phyloP scores from a whole-genome alignment of 306 rosid genomes.

The Delonix regia region DNA sequence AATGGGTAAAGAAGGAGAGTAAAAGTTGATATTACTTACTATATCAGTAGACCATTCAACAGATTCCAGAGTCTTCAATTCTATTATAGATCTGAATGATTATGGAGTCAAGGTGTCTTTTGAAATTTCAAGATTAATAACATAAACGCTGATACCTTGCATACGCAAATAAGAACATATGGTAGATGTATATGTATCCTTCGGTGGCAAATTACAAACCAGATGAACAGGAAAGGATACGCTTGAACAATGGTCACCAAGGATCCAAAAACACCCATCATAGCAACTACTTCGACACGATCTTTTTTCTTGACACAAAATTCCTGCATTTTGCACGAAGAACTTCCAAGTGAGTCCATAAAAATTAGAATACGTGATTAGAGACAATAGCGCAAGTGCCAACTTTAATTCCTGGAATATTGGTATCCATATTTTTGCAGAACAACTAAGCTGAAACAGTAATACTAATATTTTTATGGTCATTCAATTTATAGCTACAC shows the following conservation, averaged over 20 bases:
- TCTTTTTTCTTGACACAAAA: conserved; percentile 68
- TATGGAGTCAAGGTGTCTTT: conserved; percentile 29
- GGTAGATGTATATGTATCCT: background rate
- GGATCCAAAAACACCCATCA: conserved; percentile 65
- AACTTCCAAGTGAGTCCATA: background rate
- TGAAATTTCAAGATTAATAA: background rate
- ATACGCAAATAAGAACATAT: background rate
- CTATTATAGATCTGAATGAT: conserved; percentile 56
- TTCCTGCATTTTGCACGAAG: conserved; percentile 55
- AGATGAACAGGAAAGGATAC: conserved; percentile 56
- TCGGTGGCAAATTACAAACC: background rate
- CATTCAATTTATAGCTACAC: background rate
- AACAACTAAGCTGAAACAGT: background rate
- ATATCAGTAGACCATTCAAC: conserved; percentile 54
- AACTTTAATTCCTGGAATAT: background rate
- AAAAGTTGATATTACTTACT: conserved; percentile 47
- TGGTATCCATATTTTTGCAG: background rate
- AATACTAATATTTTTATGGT: background rate
- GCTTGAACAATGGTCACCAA: conserved; percentile 51
- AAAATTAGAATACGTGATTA: background rate
- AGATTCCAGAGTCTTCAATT: conserved; percentile 58
- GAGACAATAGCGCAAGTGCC: background rate
- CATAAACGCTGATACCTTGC: background rate
- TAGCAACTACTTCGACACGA: conserved; percentile 59
- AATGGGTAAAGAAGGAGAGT: background rate